phyloP scores from a whole-genome alignment of 2,329 filamentous ascomycete genomes.

The Diplodia intermedia region DNA sequence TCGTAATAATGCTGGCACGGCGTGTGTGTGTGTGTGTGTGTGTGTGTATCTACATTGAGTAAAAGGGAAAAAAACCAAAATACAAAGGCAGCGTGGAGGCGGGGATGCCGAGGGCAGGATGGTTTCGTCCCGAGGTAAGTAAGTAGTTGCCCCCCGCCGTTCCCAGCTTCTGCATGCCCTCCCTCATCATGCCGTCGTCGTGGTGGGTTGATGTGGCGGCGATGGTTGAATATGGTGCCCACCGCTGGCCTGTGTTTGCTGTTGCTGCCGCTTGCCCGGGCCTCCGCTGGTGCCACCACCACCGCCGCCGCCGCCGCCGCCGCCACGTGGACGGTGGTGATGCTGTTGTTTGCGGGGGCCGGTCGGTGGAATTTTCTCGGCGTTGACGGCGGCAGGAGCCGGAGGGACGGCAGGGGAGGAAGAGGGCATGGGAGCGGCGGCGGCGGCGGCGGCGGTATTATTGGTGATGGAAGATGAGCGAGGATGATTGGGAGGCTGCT shows the following conservation, averaged over 20 bases:
- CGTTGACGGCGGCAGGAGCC: background rate
- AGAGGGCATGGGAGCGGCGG: background rate
- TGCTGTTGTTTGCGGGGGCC: constrained; percentile 3
- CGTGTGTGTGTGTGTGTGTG: too few species aligned
- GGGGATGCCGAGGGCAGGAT: too few species aligned
- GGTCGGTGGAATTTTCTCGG: background rate
- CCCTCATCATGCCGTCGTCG: background rate
- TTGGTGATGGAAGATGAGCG: background rate
- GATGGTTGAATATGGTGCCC: background rate
- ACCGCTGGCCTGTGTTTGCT: background rate
- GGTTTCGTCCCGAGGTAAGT: too few species aligned
- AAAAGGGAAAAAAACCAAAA: too few species aligned
- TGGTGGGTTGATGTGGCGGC: background rate
- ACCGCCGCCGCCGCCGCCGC: background rate
- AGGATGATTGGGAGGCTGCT: background rate
- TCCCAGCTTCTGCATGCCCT: too few species aligned
- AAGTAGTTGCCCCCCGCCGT: too few species aligned
- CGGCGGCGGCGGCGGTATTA: background rate
- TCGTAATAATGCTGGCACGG: too few species aligned
- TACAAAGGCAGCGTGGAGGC: too few species aligned
- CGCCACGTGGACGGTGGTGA: background rate
- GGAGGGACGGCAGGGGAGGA: background rate
- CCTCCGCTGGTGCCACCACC: background rate
- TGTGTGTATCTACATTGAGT: too few species aligned
- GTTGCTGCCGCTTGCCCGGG: background rate